Evolutionary conservation across 1,139 yeast species (phyloP).

Genomic region (Geotrichum klebahnii): DNA sequence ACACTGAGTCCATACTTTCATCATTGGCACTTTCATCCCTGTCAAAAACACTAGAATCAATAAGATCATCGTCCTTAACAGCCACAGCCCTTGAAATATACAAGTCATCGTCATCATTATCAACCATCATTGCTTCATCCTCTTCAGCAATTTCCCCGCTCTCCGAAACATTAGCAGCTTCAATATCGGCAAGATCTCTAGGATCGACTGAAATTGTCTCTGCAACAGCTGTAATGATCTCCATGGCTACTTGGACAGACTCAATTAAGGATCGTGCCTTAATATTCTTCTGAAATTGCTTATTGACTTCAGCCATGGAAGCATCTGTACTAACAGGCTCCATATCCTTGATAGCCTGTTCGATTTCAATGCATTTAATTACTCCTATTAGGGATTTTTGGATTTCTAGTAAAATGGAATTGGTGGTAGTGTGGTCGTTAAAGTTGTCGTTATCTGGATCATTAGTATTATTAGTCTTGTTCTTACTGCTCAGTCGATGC

Average conservation of each 20-base stretch:
- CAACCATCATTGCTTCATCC: constrained; percentile 22
- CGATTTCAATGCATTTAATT: constrained; percentile 43
- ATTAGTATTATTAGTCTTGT: neutral
- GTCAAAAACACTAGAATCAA: constrained; percentile 18
- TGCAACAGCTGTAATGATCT: constrained; percentile 67
- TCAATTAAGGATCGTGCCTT: constrained; percentile 53
- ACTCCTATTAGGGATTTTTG: constrained; percentile 27
- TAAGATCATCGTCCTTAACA: neutral
- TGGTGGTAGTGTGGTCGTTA: constrained; percentile 4
- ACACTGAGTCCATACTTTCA: constrained; percentile 7
- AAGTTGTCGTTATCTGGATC: constrained; percentile 1
- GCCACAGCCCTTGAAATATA: constrained; percentile 13
- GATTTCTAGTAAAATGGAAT: constrained; percentile 29
- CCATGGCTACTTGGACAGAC: constrained; percentile 65
- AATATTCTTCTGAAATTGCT: constrained; percentile 43
- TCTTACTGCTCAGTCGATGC: constrained; percentile 1
- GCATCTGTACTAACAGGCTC: constrained; percentile 31
- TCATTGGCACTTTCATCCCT: neutral
- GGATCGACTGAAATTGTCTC: constrained; percentile 49
- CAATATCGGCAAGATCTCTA: constrained; percentile 7
- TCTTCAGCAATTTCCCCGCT: constrained; percentile 23
- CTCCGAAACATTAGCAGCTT: constrained; percentile 17
- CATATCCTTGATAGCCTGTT: constrained; percentile 41
- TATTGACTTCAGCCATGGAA: constrained; percentile 34
- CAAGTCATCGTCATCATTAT: constrained; percentile 20